Evolutionary conservation across 129 eudicot species (phyloP), one percentile per base, ranked within the genome.

Genomic region (Centaurea solstitialis): DNA sequence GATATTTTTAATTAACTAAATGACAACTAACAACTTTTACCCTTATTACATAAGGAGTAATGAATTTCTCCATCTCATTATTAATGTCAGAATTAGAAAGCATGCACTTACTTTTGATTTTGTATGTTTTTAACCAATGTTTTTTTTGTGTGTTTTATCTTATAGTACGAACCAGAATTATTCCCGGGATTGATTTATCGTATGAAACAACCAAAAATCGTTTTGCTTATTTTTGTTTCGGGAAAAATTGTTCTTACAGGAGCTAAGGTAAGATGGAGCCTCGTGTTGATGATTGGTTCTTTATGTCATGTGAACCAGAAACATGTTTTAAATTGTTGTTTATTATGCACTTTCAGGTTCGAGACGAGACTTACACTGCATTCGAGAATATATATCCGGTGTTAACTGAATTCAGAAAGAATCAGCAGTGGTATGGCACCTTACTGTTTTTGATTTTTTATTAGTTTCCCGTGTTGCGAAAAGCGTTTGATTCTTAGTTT

Each of bases 231-330:
- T 37, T 94, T 94, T 62, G 95, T 91, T 23, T 94, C 97, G 0
- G 98, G 98, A 28, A 94, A 94, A 89, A 91, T 94, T 85, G 98
- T 94, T 26, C 88, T 94, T 12, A 94, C 97, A 4, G 97, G 98
- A 73, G 98, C 98, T 0, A 94, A 94, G 98, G 98, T 94, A 73
- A 59, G 17, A 74, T 40, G 70, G 23, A 5, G 18, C 28, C 72
- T 76, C 47, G 9, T 62, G 13, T 76, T 22, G 9, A 28, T 62
- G 26, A 45, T 74, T 68, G 8, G 30, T 24, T 59, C 9, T 38
- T 1, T 57, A 39, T 30, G 59, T 79, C 10, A 7, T 62, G 15
- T 26, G 30, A 26, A 20, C 65, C 57, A 10, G 5, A 22, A 33
- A n/a, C 26, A 17, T 0, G 41, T 20, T 38, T 50, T 41, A 30